Base-by-base conservation (phyloP, 2,329 filamentous ascomycete genomes). In the Cladophialophora immunda region DNA sequence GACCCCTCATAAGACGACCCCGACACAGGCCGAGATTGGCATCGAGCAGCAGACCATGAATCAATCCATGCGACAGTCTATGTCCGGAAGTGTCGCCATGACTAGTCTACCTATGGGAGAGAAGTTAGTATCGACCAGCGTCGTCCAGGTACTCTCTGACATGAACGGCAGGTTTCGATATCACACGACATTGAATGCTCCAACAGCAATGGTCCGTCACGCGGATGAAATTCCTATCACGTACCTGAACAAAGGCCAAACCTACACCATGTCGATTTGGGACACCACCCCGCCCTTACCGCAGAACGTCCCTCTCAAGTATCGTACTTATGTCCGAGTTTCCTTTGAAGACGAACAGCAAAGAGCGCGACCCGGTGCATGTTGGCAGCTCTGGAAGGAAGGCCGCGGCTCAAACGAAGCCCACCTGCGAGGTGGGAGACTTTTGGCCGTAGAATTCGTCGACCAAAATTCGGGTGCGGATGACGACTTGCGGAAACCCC, bases 301-400 rank as follows among this genome's bases (percentile, higher is more conserved):
- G 2, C 81, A 86, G 36, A 78, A 82, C 0, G 85, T 85, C 4
- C 89, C 88, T 8, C 53, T 60, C 30, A 83, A 87, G 71, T 97
- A 97, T 76, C 88, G 95, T 62, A 98, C 94, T 0, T 97, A 91
- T 76, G 87, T 99, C 55, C 90, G 95, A n/a, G 90, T 99, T 55
- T 97, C 94, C 0, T 99, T 98, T 74, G 94, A 99, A 77, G 95
- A 99, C 69, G 93, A 97, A 68, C 91, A 97, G 76, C 95, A 98
- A 78, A 87, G 94, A 68, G 88, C 90, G 74, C 92, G 92, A 72
- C 94, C 93, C 1, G 88, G 88, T 19, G 85, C 90, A 13, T 96
- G 93, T 77, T 97, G 93, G 93, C 92, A 92, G 80, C 82, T 95
- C 50, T 97, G 92, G 95, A 98, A 98, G 77, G 95, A 98, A 80